Base-by-base conservation (phyloP, 1,139 yeast species). In the Sugiyamaella neomexicana region DNA sequence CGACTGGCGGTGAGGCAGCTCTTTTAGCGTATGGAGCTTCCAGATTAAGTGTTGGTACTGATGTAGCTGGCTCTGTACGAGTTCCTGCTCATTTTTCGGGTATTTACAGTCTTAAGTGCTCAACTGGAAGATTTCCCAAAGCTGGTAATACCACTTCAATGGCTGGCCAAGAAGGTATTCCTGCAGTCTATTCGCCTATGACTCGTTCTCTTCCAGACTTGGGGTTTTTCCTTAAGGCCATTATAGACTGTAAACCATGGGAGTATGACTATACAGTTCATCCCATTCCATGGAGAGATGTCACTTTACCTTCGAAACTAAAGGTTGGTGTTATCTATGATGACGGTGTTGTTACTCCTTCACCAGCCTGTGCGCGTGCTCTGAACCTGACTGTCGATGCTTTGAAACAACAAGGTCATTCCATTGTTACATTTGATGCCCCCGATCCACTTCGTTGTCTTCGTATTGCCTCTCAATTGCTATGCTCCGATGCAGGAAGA, bases 191-290 rank as follows among this genome's bases (percentile, higher is more conserved):
- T 59, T 82, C 85, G 1, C 86, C 86, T 23, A 72, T 81, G 75
- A 74, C 83, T 31, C 68, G 84, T 59, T 71, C 82, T 8, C 69
- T 89, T 31, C 82, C 78, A 10, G 96, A 88, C 65, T 70, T 89
- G 60, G 80, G 81, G 31, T 80, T 79, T 58, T 80, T 86, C 71
- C 77, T 85, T 75, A 80, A 80, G 61, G 67, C 75, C 17, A 74
- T 80, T 58, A 73, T 83, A 54, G 80, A 77, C 59, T 74, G 76
- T 61, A 74, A 83, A 66, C 91, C 93, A 17, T 86, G 91, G 90
- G 73, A 76, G 46, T 71, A 71, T 48, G 95, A 87, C 68, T 79
- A 80, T 56, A 73, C 76, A 54, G 70, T 76, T 51, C 69, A 81
- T 50, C 83, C 81, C 52, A 65, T 83, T 58, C 86, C 85, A 20